These are phyloP conservation scores for Pythium monospermum DNA, from an alignment of 352 stramenopile genomes.

Conservation along the genomic window DNA sequence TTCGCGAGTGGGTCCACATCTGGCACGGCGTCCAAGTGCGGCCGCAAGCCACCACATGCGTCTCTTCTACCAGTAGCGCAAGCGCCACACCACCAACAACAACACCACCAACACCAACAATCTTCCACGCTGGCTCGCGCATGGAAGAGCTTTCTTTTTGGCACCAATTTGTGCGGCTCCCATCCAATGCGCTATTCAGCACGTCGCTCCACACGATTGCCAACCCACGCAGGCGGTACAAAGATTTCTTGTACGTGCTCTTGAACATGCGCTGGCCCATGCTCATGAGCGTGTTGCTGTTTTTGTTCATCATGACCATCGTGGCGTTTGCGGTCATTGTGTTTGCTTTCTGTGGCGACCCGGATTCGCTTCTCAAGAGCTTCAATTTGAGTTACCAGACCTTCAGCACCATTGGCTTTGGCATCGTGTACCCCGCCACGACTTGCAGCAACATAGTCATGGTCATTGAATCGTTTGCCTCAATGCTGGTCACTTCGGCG, in stretches of 20 bases:
- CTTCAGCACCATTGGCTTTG: slow-evolving; percentile 83
- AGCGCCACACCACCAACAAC: too few species aligned
- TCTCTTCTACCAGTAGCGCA: background rate
- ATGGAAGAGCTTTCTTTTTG: slow-evolving; percentile 62
- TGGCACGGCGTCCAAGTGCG: slow-evolving; percentile 77
- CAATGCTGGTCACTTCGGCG: slow-evolving; percentile 75
- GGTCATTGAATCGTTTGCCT: slow-evolving; percentile 71
- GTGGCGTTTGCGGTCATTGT: slow-evolving; percentile 50
- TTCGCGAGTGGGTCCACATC: slow-evolving; percentile 75
- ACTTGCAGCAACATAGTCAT: slow-evolving; percentile 71
- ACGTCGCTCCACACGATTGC: slow-evolving; percentile 44
- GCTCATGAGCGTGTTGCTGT: slow-evolving; percentile 52
- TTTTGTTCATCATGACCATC: slow-evolving; percentile 60
- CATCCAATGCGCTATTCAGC: slow-evolving; percentile 65
- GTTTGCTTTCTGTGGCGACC: slow-evolving; percentile 48
- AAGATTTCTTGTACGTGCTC: slow-evolving; percentile 80
- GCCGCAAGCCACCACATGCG: slow-evolving; percentile 19
- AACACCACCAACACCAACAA: too few species aligned
- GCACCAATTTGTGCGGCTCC: slow-evolving; percentile 63
- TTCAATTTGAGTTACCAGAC: slow-evolving; percentile 83
- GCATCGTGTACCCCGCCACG: slow-evolving; percentile 58
- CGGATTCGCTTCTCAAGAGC: slow-evolving; percentile 43
- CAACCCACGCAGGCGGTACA: slow-evolving; percentile 71
- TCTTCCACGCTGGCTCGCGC: slow-evolving; percentile 65
- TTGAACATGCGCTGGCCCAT: slow-evolving; percentile 80